Percentiles rank a stretch among this genome's conserved stretches.
These are phyloP conservation scores for Chimonanthus praecox DNA, from an alignment of 164 flowering plant species.

Conservation along the genomic window DNA sequence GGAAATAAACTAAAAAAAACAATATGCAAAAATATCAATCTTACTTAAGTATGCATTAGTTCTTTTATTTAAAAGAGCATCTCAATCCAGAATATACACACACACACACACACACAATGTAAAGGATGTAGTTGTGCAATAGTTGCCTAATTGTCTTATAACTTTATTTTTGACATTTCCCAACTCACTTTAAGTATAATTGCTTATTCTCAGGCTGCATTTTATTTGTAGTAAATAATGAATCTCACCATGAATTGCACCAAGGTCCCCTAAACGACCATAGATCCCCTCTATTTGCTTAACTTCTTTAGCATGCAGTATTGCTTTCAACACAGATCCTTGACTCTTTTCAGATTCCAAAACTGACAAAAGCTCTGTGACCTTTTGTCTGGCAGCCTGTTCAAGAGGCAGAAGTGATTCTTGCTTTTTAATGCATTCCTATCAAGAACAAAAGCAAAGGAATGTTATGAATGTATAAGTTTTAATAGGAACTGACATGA, in stretches of 20 bases:
- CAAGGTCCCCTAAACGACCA: constrained; percentile 95
- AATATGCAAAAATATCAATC: neutral
- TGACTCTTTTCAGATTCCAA: constrained; percentile 87
- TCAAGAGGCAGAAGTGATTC: constrained; percentile 68
- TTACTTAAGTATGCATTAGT: neutral
- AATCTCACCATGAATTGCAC: constrained; percentile 87
- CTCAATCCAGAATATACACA: too few relatives aligned
- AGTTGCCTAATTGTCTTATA: neutral
- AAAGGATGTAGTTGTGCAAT: neutral
- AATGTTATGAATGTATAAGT: neutral
- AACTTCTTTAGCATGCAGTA: constrained; percentile 73
- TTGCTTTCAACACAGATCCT: constrained; percentile 82
- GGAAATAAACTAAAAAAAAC: neutral
- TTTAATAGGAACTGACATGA: neutral
- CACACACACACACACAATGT: too few relatives aligned
- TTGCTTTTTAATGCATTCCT: constrained; percentile 71
- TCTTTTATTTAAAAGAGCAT: neutral
- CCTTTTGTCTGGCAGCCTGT: constrained; percentile 88
- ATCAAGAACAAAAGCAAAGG: constrained; percentile 12
- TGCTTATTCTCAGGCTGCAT: neutral
- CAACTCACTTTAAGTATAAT: neutral
- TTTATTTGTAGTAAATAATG: neutral
- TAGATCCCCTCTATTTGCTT: constrained; percentile 76
- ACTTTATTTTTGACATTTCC: neutral
- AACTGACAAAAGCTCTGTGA: constrained; percentile 64